phyloP scores from a whole-genome alignment of 2,329 filamentous ascomycete species.

The Pyrenophora graminea region DNA sequence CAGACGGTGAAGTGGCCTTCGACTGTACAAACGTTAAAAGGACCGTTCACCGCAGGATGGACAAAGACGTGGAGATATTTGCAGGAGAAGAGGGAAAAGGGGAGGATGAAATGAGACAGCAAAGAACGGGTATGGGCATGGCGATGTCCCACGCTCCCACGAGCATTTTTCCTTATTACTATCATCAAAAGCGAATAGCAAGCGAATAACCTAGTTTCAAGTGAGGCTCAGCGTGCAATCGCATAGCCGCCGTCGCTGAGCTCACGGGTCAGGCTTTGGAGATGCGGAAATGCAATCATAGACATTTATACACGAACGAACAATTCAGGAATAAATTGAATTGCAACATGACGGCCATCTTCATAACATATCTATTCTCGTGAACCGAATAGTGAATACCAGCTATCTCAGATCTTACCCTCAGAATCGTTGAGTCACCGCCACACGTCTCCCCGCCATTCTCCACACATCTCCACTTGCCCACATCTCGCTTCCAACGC shows the following conservation, averaged over 20 bases:
- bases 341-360: background rate
- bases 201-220: conserved; percentile 7
- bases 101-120: conserved; percentile 33
- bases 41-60: conserved; percentile 76
- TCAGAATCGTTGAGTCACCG: background rate
- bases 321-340: background rate
- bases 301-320: background rate
- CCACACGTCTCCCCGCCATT: background rate
- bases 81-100: conserved; percentile 70
- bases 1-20: conserved; percentile 93
- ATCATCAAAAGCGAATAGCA: conserved; percentile 20
- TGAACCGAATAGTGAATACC: background rate
- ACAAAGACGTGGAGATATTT: conserved; percentile 74
- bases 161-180: conserved; percentile 23
- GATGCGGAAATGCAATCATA: background rate
- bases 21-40: conserved; percentile 84
- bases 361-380: background rate
- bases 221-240: conserved; percentile 8
- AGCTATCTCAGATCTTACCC: background rate
- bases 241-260: conserved; percentile 18
- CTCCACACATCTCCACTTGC: conserved; percentile 5
- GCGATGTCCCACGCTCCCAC: background rate
- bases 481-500: background rate
- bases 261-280: conserved; percentile 32
- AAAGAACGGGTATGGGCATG: background rate